Evolutionary conservation across 2,329 filamentous ascomycete species (phyloP), one percentile per base, ranked within the genome.

Genomic region (Dryadomyces quercus-mongolicae): DNA sequence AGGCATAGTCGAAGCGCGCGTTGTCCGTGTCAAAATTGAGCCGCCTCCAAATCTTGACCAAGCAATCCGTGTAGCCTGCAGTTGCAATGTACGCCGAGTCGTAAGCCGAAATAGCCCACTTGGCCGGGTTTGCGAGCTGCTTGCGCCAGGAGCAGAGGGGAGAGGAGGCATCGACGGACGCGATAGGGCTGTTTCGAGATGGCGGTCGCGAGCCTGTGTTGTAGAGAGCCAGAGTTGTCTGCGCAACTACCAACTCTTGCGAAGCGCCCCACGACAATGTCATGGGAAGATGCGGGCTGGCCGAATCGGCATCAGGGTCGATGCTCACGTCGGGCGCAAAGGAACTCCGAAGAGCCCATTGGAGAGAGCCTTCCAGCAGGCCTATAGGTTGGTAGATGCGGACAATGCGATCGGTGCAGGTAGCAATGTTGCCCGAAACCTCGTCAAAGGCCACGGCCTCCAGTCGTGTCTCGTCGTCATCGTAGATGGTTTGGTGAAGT

Each of bases 1-100:
- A 97, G 31, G 84, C 84, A 62, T 95, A 84, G 62, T 97, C 92
- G 68, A 97, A 97, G 55, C 86, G 79, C 43, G 89, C 85, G 61
- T 94, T 86, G 55, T 89, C 85, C 1, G 82, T 78, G 15, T 89
- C 89, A 65, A 92, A 96, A 9, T 86, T 86, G 22, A 95, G 73
- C 53, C 92, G 80, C 59, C 90, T 82, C 93, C 94, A 98, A 62
- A 97, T 80, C 70, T 98, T 97, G 60, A 95, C 83, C 20, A 97
- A 72, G 52, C 85, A 78, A 67, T 97, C 93, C 64, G 88, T 81
- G 51, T 76, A 73, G 45, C 89, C 86, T 13, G 86, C 80, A 1
- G 88, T 91, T 18, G 90, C 92, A 53, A 97, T 88, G 57, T 95
- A 82, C 20, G 84, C 84, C 13, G 88, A 91, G 66, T 95, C 92